Base-by-base conservation (phyloP, 2,329 filamentous ascomycete genomes). In the Xylariaceae sp. region DNA sequence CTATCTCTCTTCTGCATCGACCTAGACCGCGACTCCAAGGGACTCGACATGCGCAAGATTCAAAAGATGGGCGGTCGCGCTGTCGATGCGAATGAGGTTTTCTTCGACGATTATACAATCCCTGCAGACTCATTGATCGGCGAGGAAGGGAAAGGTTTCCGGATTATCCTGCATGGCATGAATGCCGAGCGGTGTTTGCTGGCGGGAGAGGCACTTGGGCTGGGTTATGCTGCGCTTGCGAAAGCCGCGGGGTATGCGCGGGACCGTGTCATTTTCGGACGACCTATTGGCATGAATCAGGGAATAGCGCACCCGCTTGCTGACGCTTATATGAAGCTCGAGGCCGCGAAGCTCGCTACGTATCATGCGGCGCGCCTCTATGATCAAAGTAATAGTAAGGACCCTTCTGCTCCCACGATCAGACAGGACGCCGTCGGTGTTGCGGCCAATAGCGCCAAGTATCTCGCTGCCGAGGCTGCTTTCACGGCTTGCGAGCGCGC, bases 1-100 rank as follows among this genome's bases (percentile, higher is more conserved):
- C 71, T 94, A 0, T 89, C 85, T 0, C 70, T 94, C 22, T 92
- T 94, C 64, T 93, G 84, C 58, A 88, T 94, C 47, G 81, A 88
- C 47, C 74, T 94, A 4, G 79, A 92, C 61, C 75, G 75, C 19
- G 60, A 61, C 0, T 67, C 75, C 4, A 76, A 83, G 0, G 75
- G 76, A 0, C 69, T 92, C 1, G 78, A 85, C 8, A 70, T 93
- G 60, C 80, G 79, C 35, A 79, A 71, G 59, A 94, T 94, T 55
- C 82, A 79, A 65, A 94, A 94, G 64, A 93, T 94, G 87, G 89
- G 89, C 7, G 86, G 87, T 0, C 73, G 86, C 11, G 86, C 87
- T 0, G 81, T 94, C 1, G 88, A 93, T 57, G 86, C 88, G 1
- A 94, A 94, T 55, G 86, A 93, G 60, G 84, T 94, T 1, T 94